Base-by-base conservation (phyloP, 352 stramenopile species). In the Elongisporangium undulatum region DNA sequence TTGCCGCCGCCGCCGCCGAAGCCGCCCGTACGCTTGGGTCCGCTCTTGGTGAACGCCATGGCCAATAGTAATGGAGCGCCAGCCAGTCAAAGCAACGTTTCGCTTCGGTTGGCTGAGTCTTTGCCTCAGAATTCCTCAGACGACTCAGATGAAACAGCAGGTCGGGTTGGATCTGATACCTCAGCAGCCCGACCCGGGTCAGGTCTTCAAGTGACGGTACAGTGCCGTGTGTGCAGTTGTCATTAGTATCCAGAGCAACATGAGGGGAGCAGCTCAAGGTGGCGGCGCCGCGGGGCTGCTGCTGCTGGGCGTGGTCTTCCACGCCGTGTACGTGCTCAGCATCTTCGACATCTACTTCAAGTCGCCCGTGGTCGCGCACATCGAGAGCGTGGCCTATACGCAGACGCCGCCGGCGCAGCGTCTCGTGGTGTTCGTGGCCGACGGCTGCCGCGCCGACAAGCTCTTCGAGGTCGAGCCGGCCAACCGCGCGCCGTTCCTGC, bases 331-430 rank as follows among this genome's bases (percentile, higher is more conserved):
- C 76, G 82, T 95, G 60, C 70, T 93, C 22, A 95, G 86, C 62
- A 94, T 95, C 75, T 94, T 95, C 62, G 86, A 95, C 71, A 94
- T 95, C 56, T 95, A 95, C 84, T 95, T 95, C 71, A 92, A 81
- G 61, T 93, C 84, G 9, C 86, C 84, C 38, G 79, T 95, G 3
- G 86, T 94, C 34, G 64, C 65, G 21, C 74, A 86, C 62, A 77
- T 94, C 49, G 70, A 79, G 61, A 85, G 75, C 60, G 63, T 88
- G 8, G 61, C 15, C 9, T 80, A 76, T 49, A 69, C 73, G 2
- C 56, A 68, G 39, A 39, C 64, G 9, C 71, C 77, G 38, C 82
- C 82, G 0, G 82, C 82, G 17, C 70, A 86, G 58, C 77, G 84
- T 3, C 53, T 92, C n/a, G 77, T 95, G 1, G 69, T 95, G 5